Evolutionary conservation across 78 protist species (phyloP).

Genomic region (Neovahlkampfia damariscottae): DNA sequence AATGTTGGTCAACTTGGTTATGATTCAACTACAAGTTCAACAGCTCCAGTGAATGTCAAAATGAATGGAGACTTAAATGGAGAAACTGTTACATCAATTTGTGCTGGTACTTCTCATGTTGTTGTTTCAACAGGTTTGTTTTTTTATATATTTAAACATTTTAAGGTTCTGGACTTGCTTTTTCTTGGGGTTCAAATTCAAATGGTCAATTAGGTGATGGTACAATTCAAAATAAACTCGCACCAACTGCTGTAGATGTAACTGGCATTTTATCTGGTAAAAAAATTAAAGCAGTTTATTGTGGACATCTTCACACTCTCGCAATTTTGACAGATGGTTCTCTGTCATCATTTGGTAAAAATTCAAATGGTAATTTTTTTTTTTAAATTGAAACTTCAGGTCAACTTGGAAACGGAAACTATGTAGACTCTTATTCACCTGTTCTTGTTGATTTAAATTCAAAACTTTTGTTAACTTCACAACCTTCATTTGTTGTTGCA

Average conservation of each 20-base stretch:
- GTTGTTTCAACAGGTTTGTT: too few species aligned
- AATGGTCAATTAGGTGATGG: neutral
- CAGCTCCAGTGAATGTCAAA: neutral
- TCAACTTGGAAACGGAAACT: neutral
- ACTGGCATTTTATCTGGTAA: neutral
- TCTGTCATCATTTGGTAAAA: neutral
- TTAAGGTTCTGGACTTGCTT: too few species aligned
- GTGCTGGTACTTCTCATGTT: slow-evolving; percentile 1
- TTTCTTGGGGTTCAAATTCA: too few species aligned
- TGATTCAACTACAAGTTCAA: neutral
- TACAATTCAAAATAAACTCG: neutral
- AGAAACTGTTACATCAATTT: neutral
- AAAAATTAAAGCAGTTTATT: neutral
- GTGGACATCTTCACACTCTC: neutral
- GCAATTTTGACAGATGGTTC: neutral
- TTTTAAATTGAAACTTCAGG: neutral
- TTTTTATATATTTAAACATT: too few species aligned
- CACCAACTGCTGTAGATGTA: neutral
- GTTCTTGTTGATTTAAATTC: too few species aligned
- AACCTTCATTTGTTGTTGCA: too few species aligned
- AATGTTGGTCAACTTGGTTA: neutral
- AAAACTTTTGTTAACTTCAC: too few species aligned
- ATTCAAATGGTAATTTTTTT: neutral
- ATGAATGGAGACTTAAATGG: neutral
- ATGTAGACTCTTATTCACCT: neutral